Conservation (phyloP, 805 yeast species). For the Lipomyces orientalis region DNA sequence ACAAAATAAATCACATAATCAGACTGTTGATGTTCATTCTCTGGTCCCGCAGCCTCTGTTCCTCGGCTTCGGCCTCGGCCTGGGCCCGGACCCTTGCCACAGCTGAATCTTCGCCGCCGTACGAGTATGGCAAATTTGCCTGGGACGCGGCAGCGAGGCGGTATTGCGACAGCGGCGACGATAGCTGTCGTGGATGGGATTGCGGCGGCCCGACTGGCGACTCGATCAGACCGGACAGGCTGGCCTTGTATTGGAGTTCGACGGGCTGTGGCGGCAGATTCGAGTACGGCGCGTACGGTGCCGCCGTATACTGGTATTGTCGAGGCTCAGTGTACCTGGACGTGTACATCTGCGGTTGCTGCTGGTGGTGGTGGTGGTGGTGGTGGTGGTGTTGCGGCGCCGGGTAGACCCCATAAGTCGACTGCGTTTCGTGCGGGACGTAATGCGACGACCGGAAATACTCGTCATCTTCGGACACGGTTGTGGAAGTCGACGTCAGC, state of each 20-base stretch:
- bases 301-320: background rate
- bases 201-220: constrained; percentile 16
- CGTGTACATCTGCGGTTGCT: background rate
- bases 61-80: constrained; percentile 31
- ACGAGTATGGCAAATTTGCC: background rate
- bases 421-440: background rate
- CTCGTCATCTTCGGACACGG: background rate
- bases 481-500: background rate
- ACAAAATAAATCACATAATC: constrained; percentile 19
- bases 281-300: constrained; percentile 6
- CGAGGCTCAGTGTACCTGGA: background rate
- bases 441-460: background rate
- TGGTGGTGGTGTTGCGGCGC: background rate
- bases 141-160: background rate
- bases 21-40: constrained; percentile 34
- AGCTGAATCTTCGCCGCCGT: background rate
- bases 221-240: constrained; percentile 20
- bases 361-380: background rate
- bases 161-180: background rate
- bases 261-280: background rate
- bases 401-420: background rate
- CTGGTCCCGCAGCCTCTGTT: constrained; percentile 30
- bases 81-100: constrained; percentile 8
- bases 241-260: constrained; percentile 22
- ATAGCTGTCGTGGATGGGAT: background rate